Evolutionary conservation across 176 grass and related monocot genomes (phyloP).

Genomic region (Aegilops umbellulata): DNA sequence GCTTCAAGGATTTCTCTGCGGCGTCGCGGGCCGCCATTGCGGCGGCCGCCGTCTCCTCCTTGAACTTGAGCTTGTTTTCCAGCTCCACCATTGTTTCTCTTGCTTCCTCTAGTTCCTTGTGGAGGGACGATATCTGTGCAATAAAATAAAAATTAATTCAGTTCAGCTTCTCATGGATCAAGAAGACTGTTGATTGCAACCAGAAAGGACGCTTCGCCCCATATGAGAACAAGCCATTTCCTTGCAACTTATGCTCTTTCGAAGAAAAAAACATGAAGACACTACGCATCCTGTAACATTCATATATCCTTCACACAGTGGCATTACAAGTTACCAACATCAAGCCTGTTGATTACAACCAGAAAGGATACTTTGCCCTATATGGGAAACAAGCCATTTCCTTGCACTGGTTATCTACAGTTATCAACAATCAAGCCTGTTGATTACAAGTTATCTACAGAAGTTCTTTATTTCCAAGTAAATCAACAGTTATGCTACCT

Average conservation of each 20-base stretch:
- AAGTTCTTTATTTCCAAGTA: neutral
- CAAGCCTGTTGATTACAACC: neutral
- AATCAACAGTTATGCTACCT: neutral
- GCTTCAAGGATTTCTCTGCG: slow-evolving; percentile 81
- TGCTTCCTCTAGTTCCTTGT: slow-evolving; percentile 81
- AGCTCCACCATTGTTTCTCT: slow-evolving; percentile 66
- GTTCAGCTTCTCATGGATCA: neutral
- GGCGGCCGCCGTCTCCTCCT: slow-evolving; percentile 79
- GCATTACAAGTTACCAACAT: neutral
- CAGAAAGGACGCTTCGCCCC: neutral
- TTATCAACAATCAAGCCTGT: too few species aligned
- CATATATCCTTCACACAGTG: neutral
- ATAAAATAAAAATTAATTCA: neutral
- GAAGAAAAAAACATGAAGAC: neutral
- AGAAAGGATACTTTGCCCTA: neutral
- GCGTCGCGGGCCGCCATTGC: slow-evolving; percentile 84
- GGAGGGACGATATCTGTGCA: slow-evolving; percentile 65
- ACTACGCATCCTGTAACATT: neutral
- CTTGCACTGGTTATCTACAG: too few species aligned
- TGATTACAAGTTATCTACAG: neutral
- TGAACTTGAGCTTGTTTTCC: slow-evolving; percentile 96
- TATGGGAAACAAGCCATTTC: neutral
- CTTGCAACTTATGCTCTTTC: neutral
- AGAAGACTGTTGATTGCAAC: neutral
- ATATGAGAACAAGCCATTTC: neutral